Percentiles rank a stretch among this genome's conserved stretches.
phyloP scores from a whole-genome alignment of 2,329 filamentous ascomycete genomes.

The Blumeriella jaapii region DNA sequence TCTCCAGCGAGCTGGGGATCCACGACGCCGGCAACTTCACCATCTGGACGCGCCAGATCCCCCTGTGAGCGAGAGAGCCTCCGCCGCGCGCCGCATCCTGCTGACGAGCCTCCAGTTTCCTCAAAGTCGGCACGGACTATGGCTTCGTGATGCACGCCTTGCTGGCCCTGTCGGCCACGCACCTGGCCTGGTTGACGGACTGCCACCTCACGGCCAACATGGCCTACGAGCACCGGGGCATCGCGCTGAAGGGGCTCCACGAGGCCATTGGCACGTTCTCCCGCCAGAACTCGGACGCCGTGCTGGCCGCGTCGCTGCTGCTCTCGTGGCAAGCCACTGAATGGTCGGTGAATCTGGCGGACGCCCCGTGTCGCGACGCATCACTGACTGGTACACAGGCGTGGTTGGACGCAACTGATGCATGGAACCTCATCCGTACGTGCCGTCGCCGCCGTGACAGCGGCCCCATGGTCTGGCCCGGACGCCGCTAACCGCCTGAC shows the following conservation, averaged over 20 bases:
- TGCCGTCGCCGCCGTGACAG: conserved; percentile 15
- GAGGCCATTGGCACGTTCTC: conserved; percentile 80
- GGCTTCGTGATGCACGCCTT: conserved; percentile 90
- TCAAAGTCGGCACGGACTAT: conserved; percentile 71
- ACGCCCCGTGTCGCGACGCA: conserved; percentile 9
- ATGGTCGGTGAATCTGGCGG: conserved; percentile 53
- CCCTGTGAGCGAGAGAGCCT: conserved; percentile 52
- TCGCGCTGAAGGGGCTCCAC: conserved; percentile 78
- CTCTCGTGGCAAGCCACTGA: conserved; percentile 94
- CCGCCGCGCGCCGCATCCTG: not conserved
- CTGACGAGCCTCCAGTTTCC: conserved; percentile 45
- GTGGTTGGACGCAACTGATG: conserved; percentile 85
- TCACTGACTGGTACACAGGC: conserved; percentile 45
- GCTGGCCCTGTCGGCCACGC: conserved; percentile 86
- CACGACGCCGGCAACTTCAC: conserved; percentile 75
- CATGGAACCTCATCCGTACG: conserved; percentile 80
- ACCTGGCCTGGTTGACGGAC: conserved; percentile 80
- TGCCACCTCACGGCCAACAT: conserved; percentile 79
- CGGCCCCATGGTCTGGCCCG: conserved; percentile 3
- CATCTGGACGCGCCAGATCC: conserved; percentile 86
- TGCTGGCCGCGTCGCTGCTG: conserved; percentile 81
- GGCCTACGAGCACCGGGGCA: conserved; percentile 77
- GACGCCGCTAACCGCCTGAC: conserved; percentile 22
- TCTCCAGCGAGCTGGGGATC: conserved; percentile 71
- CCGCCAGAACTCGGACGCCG: conserved; percentile 75